Conservation (phyloP, 129 eudicot genomes). For the Flaveria robusta region DNA sequence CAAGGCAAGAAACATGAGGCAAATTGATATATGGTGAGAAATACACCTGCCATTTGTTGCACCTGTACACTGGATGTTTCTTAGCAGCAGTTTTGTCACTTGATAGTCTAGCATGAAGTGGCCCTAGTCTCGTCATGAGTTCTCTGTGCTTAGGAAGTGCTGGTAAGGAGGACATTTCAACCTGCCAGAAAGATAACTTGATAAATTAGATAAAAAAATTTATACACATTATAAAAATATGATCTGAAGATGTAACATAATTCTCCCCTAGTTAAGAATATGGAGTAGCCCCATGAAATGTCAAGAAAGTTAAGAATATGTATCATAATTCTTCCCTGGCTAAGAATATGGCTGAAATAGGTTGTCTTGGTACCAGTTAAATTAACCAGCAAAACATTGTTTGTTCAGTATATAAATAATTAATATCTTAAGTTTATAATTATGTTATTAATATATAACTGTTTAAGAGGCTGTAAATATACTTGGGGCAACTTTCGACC, state of each 20-base stretch:
- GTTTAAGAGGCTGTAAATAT: too few relatives aligned
- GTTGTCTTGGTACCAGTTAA: neutral
- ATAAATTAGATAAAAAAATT: conserved; percentile 13
- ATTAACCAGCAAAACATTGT: too few relatives aligned
- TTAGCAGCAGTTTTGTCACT: conserved; percentile 46
- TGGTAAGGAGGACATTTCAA: conserved; percentile 61
- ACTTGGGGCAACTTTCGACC: too few relatives aligned
- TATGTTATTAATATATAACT: too few relatives aligned
- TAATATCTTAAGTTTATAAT: too few relatives aligned
- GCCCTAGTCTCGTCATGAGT: conserved; percentile 64
- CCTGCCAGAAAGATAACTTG: conserved; percentile 45
- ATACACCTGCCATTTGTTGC: conserved; percentile 76
- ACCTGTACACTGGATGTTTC: conserved; percentile 66
- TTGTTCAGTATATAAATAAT: too few relatives aligned
- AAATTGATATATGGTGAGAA: neutral
- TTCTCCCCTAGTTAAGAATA: neutral
- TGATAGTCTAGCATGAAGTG: conserved; percentile 64
- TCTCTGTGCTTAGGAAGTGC: conserved; percentile 66
- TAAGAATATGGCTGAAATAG: neutral
- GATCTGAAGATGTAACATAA: neutral
- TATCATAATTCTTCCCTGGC: too few relatives aligned
- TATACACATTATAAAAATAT: neutral
- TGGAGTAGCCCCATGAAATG: neutral
- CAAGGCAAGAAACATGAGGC: neutral
- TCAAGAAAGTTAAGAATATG: neutral